Conservation (phyloP, 441 rosid species). For the Eruca vesicaria region DNA sequence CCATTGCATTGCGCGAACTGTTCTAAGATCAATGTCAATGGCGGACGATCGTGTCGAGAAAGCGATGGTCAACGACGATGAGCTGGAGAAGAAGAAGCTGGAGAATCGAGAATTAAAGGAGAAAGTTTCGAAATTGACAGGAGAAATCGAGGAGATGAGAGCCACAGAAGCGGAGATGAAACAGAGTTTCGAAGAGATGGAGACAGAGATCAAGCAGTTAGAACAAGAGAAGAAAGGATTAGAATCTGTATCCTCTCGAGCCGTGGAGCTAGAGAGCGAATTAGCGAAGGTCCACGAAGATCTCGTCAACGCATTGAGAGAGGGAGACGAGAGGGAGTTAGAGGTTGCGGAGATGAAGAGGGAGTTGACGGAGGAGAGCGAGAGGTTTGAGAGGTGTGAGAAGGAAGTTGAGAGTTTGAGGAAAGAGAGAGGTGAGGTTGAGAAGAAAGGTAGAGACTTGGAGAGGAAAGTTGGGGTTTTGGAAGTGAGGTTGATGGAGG, state of each 20-base stretch:
- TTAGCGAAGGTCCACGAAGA: slow-evolving; percentile 63
- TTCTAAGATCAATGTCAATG: background rate
- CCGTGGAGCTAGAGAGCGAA: slow-evolving; percentile 57
- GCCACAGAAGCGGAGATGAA: slow-evolving; percentile 34
- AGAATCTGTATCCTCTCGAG: slow-evolving; percentile 46
- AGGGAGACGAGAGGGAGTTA: slow-evolving; percentile 37
- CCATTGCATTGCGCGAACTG: background rate
- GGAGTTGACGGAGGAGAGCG: slow-evolving; percentile 28
- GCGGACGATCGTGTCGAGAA: background rate
- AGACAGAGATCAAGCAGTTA: slow-evolving; percentile 37
- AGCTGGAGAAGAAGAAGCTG: slow-evolving; percentile 40
- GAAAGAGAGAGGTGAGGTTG: slow-evolving; percentile 6
- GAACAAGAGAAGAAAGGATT: slow-evolving; percentile 41
- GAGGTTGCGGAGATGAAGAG: slow-evolving; percentile 37
- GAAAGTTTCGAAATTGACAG: slow-evolving; percentile 26
- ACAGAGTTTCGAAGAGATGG: slow-evolving; percentile 36
- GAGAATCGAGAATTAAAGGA: slow-evolving; percentile 41
- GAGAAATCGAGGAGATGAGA: slow-evolving; percentile 40
- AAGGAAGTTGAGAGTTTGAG: background rate
- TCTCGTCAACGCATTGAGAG: background rate
- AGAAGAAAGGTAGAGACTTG: background rate
- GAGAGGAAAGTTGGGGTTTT: background rate
- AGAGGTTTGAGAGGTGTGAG: background rate
- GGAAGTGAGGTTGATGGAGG: background rate
- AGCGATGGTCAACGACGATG: background rate